These are phyloP conservation scores for Talaromyces piceae DNA, from an alignment of 2,329 filamentous ascomycete genomes.

Conservation along the genomic window DNA sequence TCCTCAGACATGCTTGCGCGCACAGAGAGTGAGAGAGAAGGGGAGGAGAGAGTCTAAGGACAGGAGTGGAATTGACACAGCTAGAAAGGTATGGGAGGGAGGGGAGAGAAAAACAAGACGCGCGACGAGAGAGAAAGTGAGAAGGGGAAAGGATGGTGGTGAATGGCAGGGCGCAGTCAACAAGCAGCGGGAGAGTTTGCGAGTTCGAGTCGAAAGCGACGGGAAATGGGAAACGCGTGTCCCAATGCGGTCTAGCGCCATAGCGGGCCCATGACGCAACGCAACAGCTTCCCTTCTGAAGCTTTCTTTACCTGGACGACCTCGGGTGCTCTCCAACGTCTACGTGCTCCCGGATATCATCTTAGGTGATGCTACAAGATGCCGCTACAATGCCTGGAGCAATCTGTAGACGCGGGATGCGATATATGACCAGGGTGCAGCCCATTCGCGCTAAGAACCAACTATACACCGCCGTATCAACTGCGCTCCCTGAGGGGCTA, in stretches of 20 bases:
- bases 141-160: slow-evolving; percentile 11
- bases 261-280: background rate
- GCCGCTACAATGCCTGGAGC: background rate
- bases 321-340: background rate
- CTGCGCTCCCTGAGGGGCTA: too few species aligned
- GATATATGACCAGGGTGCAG: too few species aligned
- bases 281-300: background rate
- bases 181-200: slow-evolving; percentile 16
- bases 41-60: too few species aligned
- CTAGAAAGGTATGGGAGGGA: background rate
- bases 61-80: background rate
- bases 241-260: background rate
- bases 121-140: background rate
- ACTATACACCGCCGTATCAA: too few species aligned
- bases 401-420: too few species aligned
- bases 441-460: too few species aligned
- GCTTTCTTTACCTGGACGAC: background rate
- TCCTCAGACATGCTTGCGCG: slow-evolving; percentile 35
- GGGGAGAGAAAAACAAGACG: background rate
- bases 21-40: slow-evolving; percentile 10
- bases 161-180: slow-evolving; percentile 20
- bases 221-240: background rate
- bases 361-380: background rate
- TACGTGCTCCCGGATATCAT: background rate
- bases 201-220: too few species aligned